phyloP scores from a whole-genome alignment of 2,329 filamentous ascomycete species.

The Magnaporthiopsis poae region DNA sequence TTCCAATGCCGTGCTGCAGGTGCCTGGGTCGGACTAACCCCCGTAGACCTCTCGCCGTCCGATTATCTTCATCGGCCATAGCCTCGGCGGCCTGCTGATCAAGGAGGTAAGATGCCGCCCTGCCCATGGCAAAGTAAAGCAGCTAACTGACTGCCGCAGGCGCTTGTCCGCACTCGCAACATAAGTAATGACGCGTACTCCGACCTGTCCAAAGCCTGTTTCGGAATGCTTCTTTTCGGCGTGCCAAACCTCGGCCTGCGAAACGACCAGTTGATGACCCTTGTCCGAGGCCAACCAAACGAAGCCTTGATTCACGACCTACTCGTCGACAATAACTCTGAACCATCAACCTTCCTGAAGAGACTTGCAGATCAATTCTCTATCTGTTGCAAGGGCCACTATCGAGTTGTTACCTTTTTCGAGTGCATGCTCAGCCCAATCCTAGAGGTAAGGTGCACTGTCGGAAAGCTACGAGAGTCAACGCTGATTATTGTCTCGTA shows the following conservation, averaged over 20 bases:
- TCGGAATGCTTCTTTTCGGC: conserved; percentile 20
- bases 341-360: conserved; percentile 15
- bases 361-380: conserved; percentile 15
- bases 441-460: conserved; percentile 12
- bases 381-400: conserved; percentile 12
- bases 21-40: conserved; percentile 14
- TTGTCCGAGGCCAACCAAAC: conserved; percentile 19
- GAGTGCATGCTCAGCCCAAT: conserved; percentile 14
- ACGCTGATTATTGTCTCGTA: background rate
- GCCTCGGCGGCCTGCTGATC: conserved; percentile 19
- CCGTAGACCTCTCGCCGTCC: conserved; percentile 11
- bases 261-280: conserved; percentile 13
- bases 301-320: conserved; percentile 15
- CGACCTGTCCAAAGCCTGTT: conserved; percentile 14
- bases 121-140: background rate
- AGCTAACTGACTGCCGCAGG: background rate
- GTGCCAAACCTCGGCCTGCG: conserved; percentile 20
- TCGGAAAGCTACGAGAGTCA: background rate
- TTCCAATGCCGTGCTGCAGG: background rate
- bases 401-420: conserved; percentile 15
- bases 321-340: conserved; percentile 14
- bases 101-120: conserved; percentile 16
- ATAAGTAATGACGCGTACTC: conserved; percentile 2
- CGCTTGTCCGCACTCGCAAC: conserved; percentile 5
- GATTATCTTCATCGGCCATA: conserved; percentile 19